A percentile compares a stretch with the other conserved stretches of the same genome.
Conservation (phyloP, 2,329 filamentous ascomycete species). For the Coniochaeta ligniaria region DNA sequence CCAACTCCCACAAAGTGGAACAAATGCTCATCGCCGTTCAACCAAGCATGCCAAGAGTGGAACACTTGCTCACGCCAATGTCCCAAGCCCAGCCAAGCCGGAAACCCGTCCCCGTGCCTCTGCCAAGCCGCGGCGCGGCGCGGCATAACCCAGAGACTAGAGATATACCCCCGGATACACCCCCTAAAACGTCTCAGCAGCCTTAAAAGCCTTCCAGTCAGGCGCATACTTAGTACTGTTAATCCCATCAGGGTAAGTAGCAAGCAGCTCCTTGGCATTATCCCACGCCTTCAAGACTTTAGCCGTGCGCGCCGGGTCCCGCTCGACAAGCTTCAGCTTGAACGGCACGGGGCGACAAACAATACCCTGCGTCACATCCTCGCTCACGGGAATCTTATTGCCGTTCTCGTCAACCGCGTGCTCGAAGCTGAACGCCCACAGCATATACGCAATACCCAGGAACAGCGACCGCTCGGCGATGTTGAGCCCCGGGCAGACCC, state of each 20-base stretch:
- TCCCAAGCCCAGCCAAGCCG: too few relatives aligned
- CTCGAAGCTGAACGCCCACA: constrained; percentile 31
- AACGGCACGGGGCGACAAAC: neutral
- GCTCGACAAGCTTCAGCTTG: neutral
- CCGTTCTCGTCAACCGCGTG: neutral
- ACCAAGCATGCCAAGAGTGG: too few relatives aligned
- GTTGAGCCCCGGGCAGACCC: constrained; percentile 49
- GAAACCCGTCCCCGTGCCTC: too few relatives aligned
- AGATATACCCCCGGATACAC: too few relatives aligned
- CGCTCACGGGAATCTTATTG: neutral
- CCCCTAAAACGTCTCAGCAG: neutral
- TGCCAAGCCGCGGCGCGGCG: too few relatives aligned
- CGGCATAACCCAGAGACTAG: too few relatives aligned
- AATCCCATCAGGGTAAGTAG: neutral
- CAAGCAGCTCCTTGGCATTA: neutral
- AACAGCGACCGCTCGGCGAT: constrained; percentile 39
- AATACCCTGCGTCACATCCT: neutral
- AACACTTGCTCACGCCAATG: too few relatives aligned
- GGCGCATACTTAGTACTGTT: neutral
- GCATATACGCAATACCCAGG: constrained; percentile 32
- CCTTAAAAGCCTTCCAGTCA: neutral
- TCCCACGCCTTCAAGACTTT: neutral
- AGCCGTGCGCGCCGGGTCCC: neutral
- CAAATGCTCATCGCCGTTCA: too few relatives aligned
- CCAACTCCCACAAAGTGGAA: too few relatives aligned